Evolutionary conservation across 306 rosid genomes (phyloP).

Genomic region (Malus fusca): DNA sequence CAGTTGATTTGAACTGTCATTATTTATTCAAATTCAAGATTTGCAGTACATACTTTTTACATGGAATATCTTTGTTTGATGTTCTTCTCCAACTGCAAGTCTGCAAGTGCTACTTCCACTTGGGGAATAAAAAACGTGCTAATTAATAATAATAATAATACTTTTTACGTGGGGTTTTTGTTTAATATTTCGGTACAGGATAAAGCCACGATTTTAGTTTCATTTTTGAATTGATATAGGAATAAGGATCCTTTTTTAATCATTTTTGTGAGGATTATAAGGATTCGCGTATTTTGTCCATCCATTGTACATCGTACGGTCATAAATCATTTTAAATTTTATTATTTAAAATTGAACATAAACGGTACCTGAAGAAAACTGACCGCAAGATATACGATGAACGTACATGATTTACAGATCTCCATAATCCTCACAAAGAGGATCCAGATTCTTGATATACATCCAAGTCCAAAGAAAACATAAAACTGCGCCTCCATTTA

Average conservation of each 20-base stretch:
- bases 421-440: too few species aligned
- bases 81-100: neutral
- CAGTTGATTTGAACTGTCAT: neutral
- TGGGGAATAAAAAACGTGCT: neutral
- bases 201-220: neutral
- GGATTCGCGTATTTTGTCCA: fast-evolving
- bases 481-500: too few species aligned
- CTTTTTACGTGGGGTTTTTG: neutral
- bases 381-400: too few species aligned
- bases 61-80: neutral
- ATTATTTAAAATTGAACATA: too few species aligned
- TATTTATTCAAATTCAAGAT: neutral
- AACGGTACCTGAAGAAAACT: too few species aligned
- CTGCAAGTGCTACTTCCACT: neutral
- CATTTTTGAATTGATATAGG: neutral
- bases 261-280: fast-evolving
- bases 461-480: neutral
- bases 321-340: too few species aligned
- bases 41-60: neutral
- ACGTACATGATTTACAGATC: too few species aligned
- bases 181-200: neutral
- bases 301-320: fast-evolving
- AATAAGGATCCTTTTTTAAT: too few species aligned
- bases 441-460: neutral
- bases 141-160: neutral